phyloP scores from a whole-genome alignment of 331 rosid species.

The Quercus lobata region DNA sequence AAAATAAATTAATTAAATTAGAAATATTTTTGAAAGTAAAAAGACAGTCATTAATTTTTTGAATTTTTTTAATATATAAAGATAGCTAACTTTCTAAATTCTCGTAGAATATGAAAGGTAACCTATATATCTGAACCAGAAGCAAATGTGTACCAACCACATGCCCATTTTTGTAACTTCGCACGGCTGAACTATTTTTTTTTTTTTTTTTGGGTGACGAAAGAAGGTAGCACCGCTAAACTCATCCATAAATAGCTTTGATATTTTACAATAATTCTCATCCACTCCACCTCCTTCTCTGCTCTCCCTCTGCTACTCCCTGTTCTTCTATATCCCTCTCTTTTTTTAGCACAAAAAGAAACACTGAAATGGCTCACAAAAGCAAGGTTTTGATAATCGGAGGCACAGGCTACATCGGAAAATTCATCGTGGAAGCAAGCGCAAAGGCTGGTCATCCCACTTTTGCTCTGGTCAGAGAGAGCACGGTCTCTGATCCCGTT shows the following conservation, averaged over 20 bases:
- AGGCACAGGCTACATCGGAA: constrained; percentile 92
- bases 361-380: constrained; percentile 51
- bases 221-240: neutral
- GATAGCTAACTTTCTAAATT: too few species aligned
- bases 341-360: neutral
- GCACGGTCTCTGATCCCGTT: constrained; percentile 53
- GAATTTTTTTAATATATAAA: accelerated
- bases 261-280: too few species aligned
- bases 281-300: too few species aligned
- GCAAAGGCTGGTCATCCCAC: constrained; percentile 70
- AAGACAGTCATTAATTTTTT: too few species aligned
- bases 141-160: neutral
- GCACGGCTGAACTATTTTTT: neutral
- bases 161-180: neutral
- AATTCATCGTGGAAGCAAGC: constrained; percentile 72
- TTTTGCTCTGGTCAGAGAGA: constrained; percentile 63
- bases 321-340: neutral
- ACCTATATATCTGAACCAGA: too few species aligned
- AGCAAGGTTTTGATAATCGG: constrained; percentile 87
- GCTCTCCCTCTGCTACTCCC: neutral
- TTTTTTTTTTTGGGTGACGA: too few species aligned
- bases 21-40: too few species aligned
- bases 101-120: too few species aligned
- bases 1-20: too few species aligned
- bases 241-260: neutral